These are phyloP conservation scores for Jamesozyma gamospora DNA, from an alignment of 805 yeast genomes.

Conservation along the genomic window DNA sequence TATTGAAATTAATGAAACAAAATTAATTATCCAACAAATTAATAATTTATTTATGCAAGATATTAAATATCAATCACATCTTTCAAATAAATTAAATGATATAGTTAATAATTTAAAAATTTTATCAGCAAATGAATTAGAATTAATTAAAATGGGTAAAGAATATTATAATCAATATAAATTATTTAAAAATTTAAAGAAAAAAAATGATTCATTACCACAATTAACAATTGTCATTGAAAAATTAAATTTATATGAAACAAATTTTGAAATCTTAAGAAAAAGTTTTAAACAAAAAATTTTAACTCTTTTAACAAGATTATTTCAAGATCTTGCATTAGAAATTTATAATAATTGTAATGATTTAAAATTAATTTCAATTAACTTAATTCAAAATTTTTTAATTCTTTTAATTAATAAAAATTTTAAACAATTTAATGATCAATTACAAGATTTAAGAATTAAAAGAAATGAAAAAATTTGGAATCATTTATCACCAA, in stretches of 20 bases:
- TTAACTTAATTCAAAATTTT: slow-evolving; percentile 13
- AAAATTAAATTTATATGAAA: slow-evolving; percentile 13
- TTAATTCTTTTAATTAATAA: slow-evolving; percentile 12
- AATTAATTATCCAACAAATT: slow-evolving; percentile 10
- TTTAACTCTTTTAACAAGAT: slow-evolving; percentile 16
- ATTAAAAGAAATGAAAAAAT: slow-evolving; percentile 17
- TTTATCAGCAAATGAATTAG: slow-evolving; percentile 19
- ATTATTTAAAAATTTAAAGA: slow-evolving; percentile 10
- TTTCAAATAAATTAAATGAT: slow-evolving; percentile 10
- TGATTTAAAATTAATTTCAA: slow-evolving; percentile 18
- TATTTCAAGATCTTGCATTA: slow-evolving; percentile 18
- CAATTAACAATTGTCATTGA: slow-evolving; percentile 19
- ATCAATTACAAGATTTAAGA: slow-evolving; percentile 18
- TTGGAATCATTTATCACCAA: slow-evolving; percentile 16
- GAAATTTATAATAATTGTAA: slow-evolving; percentile 17
- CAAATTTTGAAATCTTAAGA: slow-evolving; percentile 12
- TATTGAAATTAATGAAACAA: slow-evolving; percentile 1
- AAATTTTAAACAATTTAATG: slow-evolving; percentile 11
- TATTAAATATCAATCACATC: slow-evolving; percentile 14
- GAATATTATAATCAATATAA: slow-evolving; percentile 12
- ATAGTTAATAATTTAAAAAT: slow-evolving; percentile 16
- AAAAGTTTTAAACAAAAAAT: slow-evolving; percentile 18
- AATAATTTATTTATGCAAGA: slow-evolving; percentile 18
- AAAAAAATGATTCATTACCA: slow-evolving; percentile 9
- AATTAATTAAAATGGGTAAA: slow-evolving; percentile 15